These are phyloP conservation scores for Tetrapyrgos nigripes DNA, from an alignment of 1,284 basidiomycete genomes.

Conservation along the genomic window DNA sequence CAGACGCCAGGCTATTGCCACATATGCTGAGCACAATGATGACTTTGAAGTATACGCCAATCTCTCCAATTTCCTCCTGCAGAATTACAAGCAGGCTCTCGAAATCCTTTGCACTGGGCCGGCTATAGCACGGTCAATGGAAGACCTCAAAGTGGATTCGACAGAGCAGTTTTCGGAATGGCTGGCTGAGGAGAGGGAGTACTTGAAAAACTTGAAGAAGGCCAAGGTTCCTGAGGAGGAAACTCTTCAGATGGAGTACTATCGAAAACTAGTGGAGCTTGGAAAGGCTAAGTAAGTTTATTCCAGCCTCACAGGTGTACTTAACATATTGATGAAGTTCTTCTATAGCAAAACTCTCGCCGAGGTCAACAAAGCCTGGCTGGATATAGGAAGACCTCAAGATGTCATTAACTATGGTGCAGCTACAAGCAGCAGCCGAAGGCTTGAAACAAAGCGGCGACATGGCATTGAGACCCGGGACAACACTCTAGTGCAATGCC, in stretches of 20 bases:
- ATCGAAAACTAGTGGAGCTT: constrained; percentile 23
- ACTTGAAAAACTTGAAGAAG: constrained; percentile 20
- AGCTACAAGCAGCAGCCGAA: not conserved
- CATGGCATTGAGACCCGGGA: constrained; percentile 10
- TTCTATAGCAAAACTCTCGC: not conserved
- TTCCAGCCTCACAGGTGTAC: not conserved
- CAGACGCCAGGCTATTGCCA: too few species aligned
- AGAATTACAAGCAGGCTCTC: too few species aligned
- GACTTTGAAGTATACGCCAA: too few species aligned
- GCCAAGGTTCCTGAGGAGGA: too few species aligned
- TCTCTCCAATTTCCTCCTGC: too few species aligned
- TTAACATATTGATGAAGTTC: not conserved
- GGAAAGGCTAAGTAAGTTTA: constrained; percentile 18
- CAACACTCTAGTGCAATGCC: constrained; percentile 3
- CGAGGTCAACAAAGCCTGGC: too few species aligned
- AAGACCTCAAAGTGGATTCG: too few species aligned
- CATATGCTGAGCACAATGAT: too few species aligned
- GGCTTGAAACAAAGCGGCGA: constrained; percentile 9
- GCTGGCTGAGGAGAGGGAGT: constrained; percentile 27
- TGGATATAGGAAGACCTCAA: not conserved
- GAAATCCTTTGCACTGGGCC: constrained; percentile 17
- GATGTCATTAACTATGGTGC: not conserved
- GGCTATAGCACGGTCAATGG: constrained; percentile 20
- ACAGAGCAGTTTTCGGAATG: constrained; percentile 26
- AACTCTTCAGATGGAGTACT: too few species aligned